Percentiles rank a stretch among this genome's conserved stretches.
These are phyloP conservation scores for Claviceps spartinae DNA, from an alignment of 2,329 filamentous ascomycete species.

Conservation along the genomic window DNA sequence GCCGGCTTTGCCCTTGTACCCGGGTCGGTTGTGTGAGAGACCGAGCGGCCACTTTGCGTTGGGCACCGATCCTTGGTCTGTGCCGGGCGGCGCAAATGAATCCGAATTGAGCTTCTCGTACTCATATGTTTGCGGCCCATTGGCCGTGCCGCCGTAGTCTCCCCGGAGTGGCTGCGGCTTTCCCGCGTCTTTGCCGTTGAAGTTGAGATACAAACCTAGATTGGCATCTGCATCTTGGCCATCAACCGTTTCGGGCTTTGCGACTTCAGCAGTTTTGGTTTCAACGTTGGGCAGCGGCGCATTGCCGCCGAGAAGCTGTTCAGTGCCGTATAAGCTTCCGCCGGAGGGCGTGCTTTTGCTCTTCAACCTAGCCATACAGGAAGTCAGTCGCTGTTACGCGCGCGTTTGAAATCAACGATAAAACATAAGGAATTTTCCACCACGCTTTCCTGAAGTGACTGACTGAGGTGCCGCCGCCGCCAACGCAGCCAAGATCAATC, in stretches of 20 bases:
- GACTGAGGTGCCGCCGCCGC: constrained; percentile 1
- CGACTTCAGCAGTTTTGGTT: constrained; percentile 25
- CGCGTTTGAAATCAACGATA: not conserved
- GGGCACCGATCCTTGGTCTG: constrained; percentile 33
- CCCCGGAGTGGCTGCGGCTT: constrained; percentile 44
- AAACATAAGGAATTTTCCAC: too few species aligned
- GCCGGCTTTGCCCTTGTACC: constrained; percentile 28
- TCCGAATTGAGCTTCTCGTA: constrained; percentile 43
- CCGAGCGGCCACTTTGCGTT: constrained; percentile 42
- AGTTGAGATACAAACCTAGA: constrained; percentile 39
- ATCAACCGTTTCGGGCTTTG: constrained; percentile 26
- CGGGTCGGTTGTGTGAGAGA: constrained; percentile 34
- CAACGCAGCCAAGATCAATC: not conserved
- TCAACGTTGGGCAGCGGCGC: constrained; percentile 23
- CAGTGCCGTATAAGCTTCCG: constrained; percentile 27
- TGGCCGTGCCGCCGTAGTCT: constrained; percentile 32
- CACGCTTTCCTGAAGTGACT: not conserved
- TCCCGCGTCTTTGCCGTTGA: constrained; percentile 32
- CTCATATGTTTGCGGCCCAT: constrained; percentile 34
- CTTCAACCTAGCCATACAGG: not conserved
- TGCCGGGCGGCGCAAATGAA: constrained; percentile 37
- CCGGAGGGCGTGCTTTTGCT: constrained; percentile 26
- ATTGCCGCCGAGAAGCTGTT: constrained; percentile 26
- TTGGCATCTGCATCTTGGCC: constrained; percentile 37
- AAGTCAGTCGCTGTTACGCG: not conserved